Conservation (phyloP, 2,329 filamentous ascomycete genomes). For the Fusarium sulawesiense region DNA sequence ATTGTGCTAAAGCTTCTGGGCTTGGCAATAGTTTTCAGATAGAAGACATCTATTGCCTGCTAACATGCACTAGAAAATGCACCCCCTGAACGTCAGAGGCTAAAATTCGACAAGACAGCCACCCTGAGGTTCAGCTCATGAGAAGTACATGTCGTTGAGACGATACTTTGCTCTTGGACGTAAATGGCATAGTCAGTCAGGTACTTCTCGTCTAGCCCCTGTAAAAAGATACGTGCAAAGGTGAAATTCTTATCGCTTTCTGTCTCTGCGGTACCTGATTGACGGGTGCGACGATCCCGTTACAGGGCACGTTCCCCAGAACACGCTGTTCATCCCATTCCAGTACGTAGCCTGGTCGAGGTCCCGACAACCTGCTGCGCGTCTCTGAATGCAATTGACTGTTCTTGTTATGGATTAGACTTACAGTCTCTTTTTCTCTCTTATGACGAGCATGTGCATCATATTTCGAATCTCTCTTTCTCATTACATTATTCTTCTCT, state of each 20-base stretch:
- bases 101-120: not conserved
- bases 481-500: not conserved
- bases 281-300: slow-evolving; percentile 29
- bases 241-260: slow-evolving; percentile 10
- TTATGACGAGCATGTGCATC: not conserved
- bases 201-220: slow-evolving; percentile 14
- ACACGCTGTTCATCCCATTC: slow-evolving; percentile 41
- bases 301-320: slow-evolving; percentile 31
- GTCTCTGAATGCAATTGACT: slow-evolving; percentile 10
- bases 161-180: slow-evolving; percentile 13
- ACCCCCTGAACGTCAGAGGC: slow-evolving; percentile 20
- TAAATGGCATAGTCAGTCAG: slow-evolving; percentile 1
- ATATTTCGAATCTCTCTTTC: not conserved
- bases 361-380: slow-evolving; percentile 6
- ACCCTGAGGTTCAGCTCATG: not conserved
- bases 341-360: not conserved
- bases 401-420: not conserved
- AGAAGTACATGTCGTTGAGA: not conserved
- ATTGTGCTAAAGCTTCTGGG: slow-evolving; percentile 14
- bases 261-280: slow-evolving; percentile 27
- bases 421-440: not conserved
- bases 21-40: slow-evolving; percentile 26
- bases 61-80: slow-evolving; percentile 17
- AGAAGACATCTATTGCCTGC: slow-evolving; percentile 18
- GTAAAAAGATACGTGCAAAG: slow-evolving; percentile 18